These are phyloP conservation scores for Biscutella laevigata DNA, from an alignment of 441 rosid genomes.

Conservation along the genomic window DNA sequence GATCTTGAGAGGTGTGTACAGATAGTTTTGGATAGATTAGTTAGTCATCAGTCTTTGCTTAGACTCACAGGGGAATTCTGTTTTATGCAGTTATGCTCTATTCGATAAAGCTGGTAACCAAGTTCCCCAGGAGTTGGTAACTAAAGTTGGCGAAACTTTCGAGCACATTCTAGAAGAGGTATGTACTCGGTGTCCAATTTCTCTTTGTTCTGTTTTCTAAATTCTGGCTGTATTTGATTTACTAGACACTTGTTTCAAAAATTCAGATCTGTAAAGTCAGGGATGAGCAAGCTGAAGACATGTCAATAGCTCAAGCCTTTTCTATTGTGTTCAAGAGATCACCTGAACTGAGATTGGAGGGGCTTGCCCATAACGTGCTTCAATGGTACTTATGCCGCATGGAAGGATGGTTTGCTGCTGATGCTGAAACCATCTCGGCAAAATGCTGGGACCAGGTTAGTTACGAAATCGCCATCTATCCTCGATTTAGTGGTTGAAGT, in stretches of 20 bases:
- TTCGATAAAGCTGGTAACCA: constrained; percentile 82
- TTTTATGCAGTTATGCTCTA: constrained; percentile 64
- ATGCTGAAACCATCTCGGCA: constrained; percentile 82
- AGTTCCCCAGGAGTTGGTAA: constrained; percentile 78
- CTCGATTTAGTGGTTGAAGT: neutral
- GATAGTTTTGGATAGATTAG: neutral
- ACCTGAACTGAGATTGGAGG: constrained; percentile 81
- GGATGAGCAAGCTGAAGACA: constrained; percentile 54
- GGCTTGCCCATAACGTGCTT: constrained; percentile 73
- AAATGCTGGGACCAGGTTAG: constrained; percentile 82
- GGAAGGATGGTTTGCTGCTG: constrained; percentile 99
- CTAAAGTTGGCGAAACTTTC: constrained; percentile 68
- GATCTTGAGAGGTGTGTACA: constrained; percentile 78
- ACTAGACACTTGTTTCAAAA: constrained; percentile 2
- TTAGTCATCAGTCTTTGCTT: neutral
- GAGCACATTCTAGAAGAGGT: constrained; percentile 76
- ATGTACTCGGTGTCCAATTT: constrained; percentile 10
- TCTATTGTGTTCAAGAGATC: constrained; percentile 64
- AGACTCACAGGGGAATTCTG: neutral
- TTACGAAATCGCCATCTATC: neutral
- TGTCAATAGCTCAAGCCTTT: constrained; percentile 65
- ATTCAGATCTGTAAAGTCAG: constrained; percentile 75
- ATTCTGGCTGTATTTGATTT: neutral
- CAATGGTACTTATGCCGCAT: constrained; percentile 96
- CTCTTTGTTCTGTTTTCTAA: neutral